Percentiles rank a stretch among this genome's conserved stretches.
Evolutionary conservation across 2,329 filamentous ascomycete genomes (phyloP).

Genomic region (Ceratocystis destructans): DNA sequence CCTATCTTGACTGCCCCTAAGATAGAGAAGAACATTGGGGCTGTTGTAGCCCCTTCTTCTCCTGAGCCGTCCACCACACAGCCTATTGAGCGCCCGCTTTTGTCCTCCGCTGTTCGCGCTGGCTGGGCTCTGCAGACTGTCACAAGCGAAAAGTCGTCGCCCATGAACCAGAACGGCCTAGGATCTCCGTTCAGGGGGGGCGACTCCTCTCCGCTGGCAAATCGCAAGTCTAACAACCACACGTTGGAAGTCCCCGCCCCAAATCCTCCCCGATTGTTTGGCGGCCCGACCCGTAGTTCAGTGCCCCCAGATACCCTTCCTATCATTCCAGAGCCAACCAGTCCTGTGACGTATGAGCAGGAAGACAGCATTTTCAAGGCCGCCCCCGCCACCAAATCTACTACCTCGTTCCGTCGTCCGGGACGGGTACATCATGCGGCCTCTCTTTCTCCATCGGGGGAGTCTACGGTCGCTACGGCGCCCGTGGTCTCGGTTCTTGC

Average conservation of each 20-base stretch:
- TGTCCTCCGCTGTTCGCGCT: slow-evolving; percentile 46
- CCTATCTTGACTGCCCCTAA: not conserved
- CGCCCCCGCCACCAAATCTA: not conserved
- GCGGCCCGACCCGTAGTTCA: not conserved
- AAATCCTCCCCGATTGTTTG: slow-evolving; percentile 3
- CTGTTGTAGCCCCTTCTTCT: not conserved
- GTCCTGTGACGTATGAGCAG: slow-evolving; percentile 11
- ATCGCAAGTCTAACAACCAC: slow-evolving; percentile 5
- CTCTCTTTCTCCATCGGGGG: slow-evolving; percentile 12
- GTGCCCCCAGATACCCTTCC: slow-evolving; percentile 6
- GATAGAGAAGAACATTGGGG: not conserved
- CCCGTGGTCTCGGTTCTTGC: slow-evolving; percentile 12
- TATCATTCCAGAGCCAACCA: slow-evolving; percentile 7
- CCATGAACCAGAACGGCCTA: slow-evolving; percentile 36
- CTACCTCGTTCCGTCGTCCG: slow-evolving; percentile 10
- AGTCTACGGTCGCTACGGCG: slow-evolving; percentile 5
- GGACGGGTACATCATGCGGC: slow-evolving; percentile 17
- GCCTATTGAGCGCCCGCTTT: slow-evolving; percentile 21
- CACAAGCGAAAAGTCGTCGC: slow-evolving; percentile 45
- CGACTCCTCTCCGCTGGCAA: not conserved
- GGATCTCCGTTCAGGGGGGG: slow-evolving; percentile 37
- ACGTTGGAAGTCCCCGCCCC: slow-evolving; percentile 12
- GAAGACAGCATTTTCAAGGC: slow-evolving; percentile 14
- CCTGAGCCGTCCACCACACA: not conserved
- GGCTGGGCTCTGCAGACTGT: slow-evolving; percentile 44